These are phyloP conservation scores for Gnomoniopsis sp. DNA, from an alignment of 2,329 filamentous ascomycete genomes.

Conservation along the genomic window DNA sequence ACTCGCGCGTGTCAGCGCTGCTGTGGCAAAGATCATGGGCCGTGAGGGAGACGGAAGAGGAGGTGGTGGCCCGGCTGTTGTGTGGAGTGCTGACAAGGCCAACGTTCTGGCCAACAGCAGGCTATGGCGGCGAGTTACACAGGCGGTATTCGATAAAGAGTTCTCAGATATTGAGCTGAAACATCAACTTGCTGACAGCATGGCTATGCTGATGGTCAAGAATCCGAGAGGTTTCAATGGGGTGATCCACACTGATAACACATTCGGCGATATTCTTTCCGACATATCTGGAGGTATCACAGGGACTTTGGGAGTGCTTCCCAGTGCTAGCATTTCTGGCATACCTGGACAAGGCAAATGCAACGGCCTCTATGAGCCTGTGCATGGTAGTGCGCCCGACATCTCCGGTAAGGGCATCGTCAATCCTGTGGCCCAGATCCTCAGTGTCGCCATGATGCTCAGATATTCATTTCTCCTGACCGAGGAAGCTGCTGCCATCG, in stretches of 20 bases:
- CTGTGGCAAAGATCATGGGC: constrained; percentile 34
- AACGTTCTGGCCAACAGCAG: constrained; percentile 49
- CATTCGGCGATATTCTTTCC: constrained; percentile 18
- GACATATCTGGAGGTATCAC: constrained; percentile 8
- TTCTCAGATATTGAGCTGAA: constrained; percentile 39
- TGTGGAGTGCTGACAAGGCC: constrained; percentile 49
- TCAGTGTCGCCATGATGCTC: constrained; percentile 72
- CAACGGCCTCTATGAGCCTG: constrained; percentile 12
- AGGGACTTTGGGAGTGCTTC: constrained; percentile 10
- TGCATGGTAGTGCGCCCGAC: constrained; percentile 56
- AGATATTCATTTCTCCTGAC: constrained; percentile 66
- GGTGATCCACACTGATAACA: constrained; percentile 45
- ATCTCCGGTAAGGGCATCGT: constrained; percentile 70
- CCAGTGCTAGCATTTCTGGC: constrained; percentile 11
- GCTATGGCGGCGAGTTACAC: constrained; percentile 44
- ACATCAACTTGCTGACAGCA: constrained; percentile 45
- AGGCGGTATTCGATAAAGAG: constrained; percentile 37
- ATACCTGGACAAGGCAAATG: background rate
- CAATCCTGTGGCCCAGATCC: constrained; percentile 69
- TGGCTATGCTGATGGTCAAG: constrained; percentile 45
- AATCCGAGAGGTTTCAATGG: constrained; percentile 45
- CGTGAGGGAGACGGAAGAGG: background rate
- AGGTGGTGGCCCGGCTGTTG: constrained; percentile 26
- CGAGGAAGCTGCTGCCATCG: constrained; percentile 60
- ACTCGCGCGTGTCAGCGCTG: constrained; percentile 42